These are phyloP conservation scores for Chaetomium sp. DNA, from an alignment of 2,329 filamentous ascomycete species.

Conservation along the genomic window DNA sequence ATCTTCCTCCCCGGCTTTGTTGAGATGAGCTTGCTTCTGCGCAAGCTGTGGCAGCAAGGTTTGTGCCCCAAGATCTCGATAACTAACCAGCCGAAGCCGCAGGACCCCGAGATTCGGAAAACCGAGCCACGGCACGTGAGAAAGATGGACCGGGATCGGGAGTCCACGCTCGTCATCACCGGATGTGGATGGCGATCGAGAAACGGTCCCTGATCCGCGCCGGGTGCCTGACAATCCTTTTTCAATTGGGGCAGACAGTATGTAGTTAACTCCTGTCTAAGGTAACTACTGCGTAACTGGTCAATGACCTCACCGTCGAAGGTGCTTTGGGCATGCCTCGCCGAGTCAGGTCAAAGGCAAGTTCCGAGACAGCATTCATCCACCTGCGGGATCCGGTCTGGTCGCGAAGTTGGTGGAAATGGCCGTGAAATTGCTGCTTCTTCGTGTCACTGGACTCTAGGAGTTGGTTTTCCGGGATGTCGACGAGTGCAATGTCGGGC, in stretches of 20 bases:
- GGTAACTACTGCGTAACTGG: not conserved
- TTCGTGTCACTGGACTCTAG: not conserved
- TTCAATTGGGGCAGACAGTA: conserved; percentile 5
- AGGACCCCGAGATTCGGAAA: conserved; percentile 15
- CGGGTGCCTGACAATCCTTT: conserved; percentile 28
- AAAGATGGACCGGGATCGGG: not conserved
- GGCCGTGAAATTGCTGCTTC: conserved; percentile 12
- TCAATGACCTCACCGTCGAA: not conserved
- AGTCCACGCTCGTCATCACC: not conserved
- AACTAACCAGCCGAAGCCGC: not conserved
- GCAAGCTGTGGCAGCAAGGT: not conserved
- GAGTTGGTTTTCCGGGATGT: not conserved
- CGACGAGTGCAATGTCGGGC: conserved; percentile 21
- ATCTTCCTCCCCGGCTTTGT: conserved; percentile 30
- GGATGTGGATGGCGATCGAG: conserved; percentile 13
- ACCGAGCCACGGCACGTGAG: conserved; percentile 16
- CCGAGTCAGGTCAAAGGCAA: conserved; percentile 17
- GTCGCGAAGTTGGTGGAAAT: conserved; percentile 2
- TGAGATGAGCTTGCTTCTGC: conserved; percentile 30
- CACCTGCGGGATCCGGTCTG: conserved; percentile 13
- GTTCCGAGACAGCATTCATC: conserved; percentile 22
- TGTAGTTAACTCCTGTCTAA: too few species aligned
- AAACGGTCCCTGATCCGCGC: conserved; percentile 28
- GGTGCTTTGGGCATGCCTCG: not conserved
- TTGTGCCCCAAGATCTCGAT: conserved; percentile 14